A percentile compares a stretch with the other conserved stretches of the same genome.
phyloP scores from a whole-genome alignment of 2,329 filamentous ascomycete species.

The Exophiala alcalophila region DNA sequence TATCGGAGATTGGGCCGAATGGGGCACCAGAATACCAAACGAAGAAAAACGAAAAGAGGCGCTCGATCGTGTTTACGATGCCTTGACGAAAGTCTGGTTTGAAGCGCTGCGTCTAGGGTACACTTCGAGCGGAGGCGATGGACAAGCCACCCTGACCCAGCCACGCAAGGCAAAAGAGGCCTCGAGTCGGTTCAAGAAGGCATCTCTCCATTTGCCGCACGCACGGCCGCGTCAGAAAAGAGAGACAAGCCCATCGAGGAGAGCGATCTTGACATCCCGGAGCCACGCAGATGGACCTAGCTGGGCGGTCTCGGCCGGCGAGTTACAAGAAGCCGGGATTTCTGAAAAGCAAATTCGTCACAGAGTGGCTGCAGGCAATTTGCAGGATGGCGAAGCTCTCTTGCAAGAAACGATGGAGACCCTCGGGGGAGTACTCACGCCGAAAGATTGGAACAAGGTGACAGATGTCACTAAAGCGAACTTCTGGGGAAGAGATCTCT shows the following conservation, averaged over 20 bases:
- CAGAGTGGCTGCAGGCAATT: slow-evolving; percentile 11
- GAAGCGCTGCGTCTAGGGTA: slow-evolving; percentile 24
- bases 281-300: slow-evolving; percentile 10
- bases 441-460: slow-evolving; percentile 19
- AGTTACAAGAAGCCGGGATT: slow-evolving; percentile 24
- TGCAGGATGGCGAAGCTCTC: slow-evolving; percentile 13
- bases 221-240: slow-evolving; percentile 7
- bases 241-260: slow-evolving; percentile 10
- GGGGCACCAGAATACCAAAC: slow-evolving; percentile 22
- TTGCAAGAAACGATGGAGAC: slow-evolving; percentile 10
- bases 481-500: slow-evolving; percentile 24
- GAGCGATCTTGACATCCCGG: slow-evolving; percentile 11
- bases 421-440: slow-evolving; percentile 7
- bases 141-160: background rate
- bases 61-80: slow-evolving; percentile 22
- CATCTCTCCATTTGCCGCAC: background rate
- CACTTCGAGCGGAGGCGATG: slow-evolving; percentile 1
- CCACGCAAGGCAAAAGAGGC: no score
- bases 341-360: slow-evolving; percentile 18
- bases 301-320: slow-evolving; percentile 24
- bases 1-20: slow-evolving; percentile 22
- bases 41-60: slow-evolving; percentile 19
- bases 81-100: slow-evolving; percentile 25
- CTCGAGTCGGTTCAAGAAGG: no score
- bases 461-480: slow-evolving; percentile 10